Conservation (phyloP, 2,329 filamentous ascomycete genomes). For the Cladosporium sp. region DNA sequence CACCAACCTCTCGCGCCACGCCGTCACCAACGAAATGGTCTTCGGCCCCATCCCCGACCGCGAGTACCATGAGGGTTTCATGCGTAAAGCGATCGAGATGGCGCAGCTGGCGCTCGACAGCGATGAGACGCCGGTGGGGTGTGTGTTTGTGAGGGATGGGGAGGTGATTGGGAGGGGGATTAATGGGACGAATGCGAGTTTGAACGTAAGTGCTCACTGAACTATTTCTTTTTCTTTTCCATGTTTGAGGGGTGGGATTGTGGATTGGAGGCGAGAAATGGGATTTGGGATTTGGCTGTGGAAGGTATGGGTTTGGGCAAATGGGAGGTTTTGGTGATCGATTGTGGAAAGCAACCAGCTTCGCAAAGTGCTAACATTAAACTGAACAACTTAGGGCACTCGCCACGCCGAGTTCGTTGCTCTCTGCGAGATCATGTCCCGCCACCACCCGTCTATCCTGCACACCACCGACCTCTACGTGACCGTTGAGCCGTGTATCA, state of each 20-base stretch:
- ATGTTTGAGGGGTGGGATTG: constrained; percentile 9
- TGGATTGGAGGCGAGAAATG: constrained; percentile 23
- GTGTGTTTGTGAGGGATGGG: constrained; percentile 81
- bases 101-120: constrained; percentile 79
- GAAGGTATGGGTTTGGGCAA: neutral
- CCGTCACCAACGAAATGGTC: constrained; percentile 26
- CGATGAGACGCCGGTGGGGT: constrained; percentile 95
- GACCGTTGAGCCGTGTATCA: constrained; percentile 97
- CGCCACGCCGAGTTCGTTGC: constrained; percentile 95
- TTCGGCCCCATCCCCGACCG: constrained; percentile 41
- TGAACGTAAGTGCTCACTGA: constrained; percentile 53
- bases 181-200: constrained; percentile 92
- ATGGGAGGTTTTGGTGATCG: neutral
- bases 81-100: constrained; percentile 84
- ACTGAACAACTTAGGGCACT: constrained; percentile 69
- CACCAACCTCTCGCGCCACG: constrained; percentile 19
- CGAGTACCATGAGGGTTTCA: constrained; percentile 64
- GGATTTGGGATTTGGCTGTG: neutral
- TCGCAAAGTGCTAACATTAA: neutral
- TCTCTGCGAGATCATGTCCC: constrained; percentile 64
- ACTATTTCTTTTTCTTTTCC: neutral
- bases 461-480: constrained; percentile 82
- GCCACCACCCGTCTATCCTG: constrained; percentile 68
- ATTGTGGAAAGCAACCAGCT: neutral
- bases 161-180: constrained; percentile 84